These are phyloP conservation scores for Cryomyces minteri DNA, from an alignment of 495 filamentous ascomycete species.

Conservation along the genomic window DNA sequence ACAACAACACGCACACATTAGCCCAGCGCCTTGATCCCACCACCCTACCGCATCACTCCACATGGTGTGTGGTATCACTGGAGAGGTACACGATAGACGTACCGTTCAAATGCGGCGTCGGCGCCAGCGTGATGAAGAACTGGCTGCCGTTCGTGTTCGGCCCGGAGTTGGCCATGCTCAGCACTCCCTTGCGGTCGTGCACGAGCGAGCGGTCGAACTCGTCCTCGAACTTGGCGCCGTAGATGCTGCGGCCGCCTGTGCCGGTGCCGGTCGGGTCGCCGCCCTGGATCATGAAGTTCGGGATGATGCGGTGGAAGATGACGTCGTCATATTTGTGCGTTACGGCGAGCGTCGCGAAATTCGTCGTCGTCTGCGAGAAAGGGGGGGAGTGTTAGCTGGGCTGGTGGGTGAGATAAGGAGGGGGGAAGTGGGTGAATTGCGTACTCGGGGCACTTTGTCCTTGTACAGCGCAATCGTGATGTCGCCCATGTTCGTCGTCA, in stretches of 20 bases:
- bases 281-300: conserved; percentile 13
- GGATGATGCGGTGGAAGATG: conserved; percentile 13
- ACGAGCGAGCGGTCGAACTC: conserved; percentile 5
- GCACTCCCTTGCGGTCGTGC: conserved; percentile 5
- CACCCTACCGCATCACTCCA: no score
- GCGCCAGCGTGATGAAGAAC: conserved; percentile 11
- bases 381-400: not conserved
- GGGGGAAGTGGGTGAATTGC: not conserved
- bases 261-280: conserved; percentile 11
- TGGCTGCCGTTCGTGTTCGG: conserved; percentile 8
- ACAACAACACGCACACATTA: no score
- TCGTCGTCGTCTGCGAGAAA: conserved; percentile 4
- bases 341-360: conserved; percentile 5
- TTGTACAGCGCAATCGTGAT: conserved; percentile 4
- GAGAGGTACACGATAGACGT: no score
- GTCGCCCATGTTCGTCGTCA: not conserved
- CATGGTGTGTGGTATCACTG: no score
- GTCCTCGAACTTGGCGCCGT: conserved; percentile 11
- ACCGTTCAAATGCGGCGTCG: conserved; percentile 9
- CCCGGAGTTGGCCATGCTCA: conserved; percentile 9
- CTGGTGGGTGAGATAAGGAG: not conserved
- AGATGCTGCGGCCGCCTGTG: conserved; percentile 7
- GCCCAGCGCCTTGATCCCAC: no score
- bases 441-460: conserved; percentile 5
- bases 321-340: conserved; percentile 9